Evolutionary conservation across 1,284 basidiomycete genomes (phyloP), one percentile per base, ranked within the genome.

Genomic region (Trichosporon asahii): DNA sequence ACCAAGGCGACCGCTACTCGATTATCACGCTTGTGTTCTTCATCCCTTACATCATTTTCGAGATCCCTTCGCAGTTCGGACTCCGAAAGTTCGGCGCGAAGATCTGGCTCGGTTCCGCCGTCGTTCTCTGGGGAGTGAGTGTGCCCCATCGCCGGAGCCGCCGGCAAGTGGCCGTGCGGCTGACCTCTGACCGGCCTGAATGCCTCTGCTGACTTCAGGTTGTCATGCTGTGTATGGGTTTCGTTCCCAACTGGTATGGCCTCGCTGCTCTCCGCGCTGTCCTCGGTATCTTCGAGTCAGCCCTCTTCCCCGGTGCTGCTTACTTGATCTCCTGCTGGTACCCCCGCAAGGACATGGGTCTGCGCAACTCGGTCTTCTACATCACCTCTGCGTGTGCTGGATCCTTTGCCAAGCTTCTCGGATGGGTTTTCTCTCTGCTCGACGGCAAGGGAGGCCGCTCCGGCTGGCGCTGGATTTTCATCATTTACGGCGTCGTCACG

Each of bases 301-400:
- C 76, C 7, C 80, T 83, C 73, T 83, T 82, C 76, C 79, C 77
- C 25, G 77, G 76, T 14, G 82, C 80, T 61, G 81, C 84, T 2
- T 84, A 79, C 76, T 77, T 86, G 35, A 82, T 85, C 70, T 81
- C 83, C 6, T 81, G 78, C 31, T 86, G 69, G 85, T 86, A 86
- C 77, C 82, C 83, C 1, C 82, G 85, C n/a, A 79, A 79, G 68
- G 83, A 85, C 74, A 82, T 83, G 63, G 83, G 84, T 66, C 74
- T 55, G 23, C 75, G 76, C 64, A 69, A 75, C 74, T 79, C 81
- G 7, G 72, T 77, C 49, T 86, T 86, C 79, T 85, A 86, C 79
- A 78, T 84, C 46, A 66, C 70, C 55, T 74, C 72, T 4, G 69
- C 70, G 63, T 75, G 73, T 68, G 63, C 66, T 9, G 71, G 68